Percentiles rank a stretch among this genome's conserved stretches.
Conservation (phyloP, 192 early-diverging fungal species). For the Cetraspora pellucida region DNA sequence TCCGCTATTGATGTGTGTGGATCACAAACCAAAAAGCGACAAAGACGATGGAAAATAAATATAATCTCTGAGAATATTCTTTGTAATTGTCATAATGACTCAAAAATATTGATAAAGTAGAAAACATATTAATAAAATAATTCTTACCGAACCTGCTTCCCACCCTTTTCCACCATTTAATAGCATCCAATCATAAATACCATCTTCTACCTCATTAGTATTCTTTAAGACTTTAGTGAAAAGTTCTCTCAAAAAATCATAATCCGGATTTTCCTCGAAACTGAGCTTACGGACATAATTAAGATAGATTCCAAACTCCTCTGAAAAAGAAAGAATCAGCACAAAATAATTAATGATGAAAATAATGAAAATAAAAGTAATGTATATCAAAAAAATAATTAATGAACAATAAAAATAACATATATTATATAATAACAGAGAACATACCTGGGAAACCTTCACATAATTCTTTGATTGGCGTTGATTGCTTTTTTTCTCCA, state of each 20-base stretch:
- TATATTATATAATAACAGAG: neutral
- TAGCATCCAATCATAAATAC: slow-evolving; percentile 93
- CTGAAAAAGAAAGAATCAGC: slow-evolving; percentile 35
- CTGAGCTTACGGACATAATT: slow-evolving; percentile 88
- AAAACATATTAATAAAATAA: neutral
- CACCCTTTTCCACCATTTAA: slow-evolving; percentile 61
- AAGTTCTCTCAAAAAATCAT: slow-evolving; percentile 86
- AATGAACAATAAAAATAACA: neutral
- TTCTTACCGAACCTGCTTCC: slow-evolving; percentile 41
- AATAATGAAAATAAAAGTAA: neutral
- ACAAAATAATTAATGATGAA: neutral
- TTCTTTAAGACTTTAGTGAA: slow-evolving; percentile 78
- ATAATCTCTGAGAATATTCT: neutral
- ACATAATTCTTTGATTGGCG: slow-evolving; percentile 86
- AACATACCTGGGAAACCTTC: slow-evolving; percentile 79
- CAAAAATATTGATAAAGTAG: neutral
- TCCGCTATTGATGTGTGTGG: slow-evolving; percentile 26
- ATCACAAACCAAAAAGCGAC: slow-evolving; percentile 30
- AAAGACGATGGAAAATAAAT: slow-evolving; percentile 4
- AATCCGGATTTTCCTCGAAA: slow-evolving; percentile 98
- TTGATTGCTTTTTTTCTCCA: slow-evolving; percentile 96
- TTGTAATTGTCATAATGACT: neutral
- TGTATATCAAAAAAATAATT: neutral
- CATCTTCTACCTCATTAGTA: slow-evolving; percentile 80
- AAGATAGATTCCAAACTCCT: slow-evolving; percentile 90